phyloP scores from a whole-genome alignment of 116 monocot genomes.

The Zostera marina region DNA sequence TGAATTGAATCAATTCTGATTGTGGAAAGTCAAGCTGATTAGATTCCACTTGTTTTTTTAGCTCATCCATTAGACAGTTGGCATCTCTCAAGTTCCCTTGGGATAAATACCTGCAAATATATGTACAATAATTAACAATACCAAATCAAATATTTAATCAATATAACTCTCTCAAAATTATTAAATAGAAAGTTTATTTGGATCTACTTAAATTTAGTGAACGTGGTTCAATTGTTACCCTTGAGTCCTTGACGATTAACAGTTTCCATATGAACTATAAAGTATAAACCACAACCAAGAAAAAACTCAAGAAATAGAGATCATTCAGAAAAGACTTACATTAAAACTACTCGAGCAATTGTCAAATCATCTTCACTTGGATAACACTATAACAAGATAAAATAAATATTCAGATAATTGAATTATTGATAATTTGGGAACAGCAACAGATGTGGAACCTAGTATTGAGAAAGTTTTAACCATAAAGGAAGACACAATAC shows the following conservation, averaged over 20 bases:
- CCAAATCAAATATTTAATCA: too few species aligned
- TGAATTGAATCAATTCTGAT: conserved; percentile 67
- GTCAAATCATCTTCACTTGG: conserved; percentile 94
- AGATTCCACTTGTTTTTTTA: conserved; percentile 34
- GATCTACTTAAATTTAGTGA: too few species aligned
- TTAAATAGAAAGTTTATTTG: too few species aligned
- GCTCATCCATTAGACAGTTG: conserved; percentile 65
- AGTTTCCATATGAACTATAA: not conserved
- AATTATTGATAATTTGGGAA: not conserved
- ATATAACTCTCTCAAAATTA: too few species aligned
- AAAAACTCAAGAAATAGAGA: not conserved
- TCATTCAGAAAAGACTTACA: conserved; percentile 40
- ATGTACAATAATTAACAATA: conserved; percentile 3
- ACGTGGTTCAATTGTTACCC: too few species aligned
- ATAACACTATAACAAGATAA: conserved; percentile 47
- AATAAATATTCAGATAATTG: not conserved
- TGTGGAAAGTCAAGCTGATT: conserved; percentile 44
- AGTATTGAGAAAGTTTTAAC: too few species aligned
- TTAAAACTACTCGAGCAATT: conserved; percentile 75
- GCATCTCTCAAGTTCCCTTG: conserved; percentile 92
- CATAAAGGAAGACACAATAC: too few species aligned
- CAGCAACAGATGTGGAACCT: not conserved
- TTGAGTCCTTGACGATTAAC: too few species aligned
- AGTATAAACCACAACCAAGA: not conserved
- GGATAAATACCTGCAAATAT: conserved; percentile 58